Percentiles rank a stretch among this genome's conserved stretches.
Evolutionary conservation across 768 basidiomycete species (phyloP).

Genomic region (Termitomyces sp.): DNA sequence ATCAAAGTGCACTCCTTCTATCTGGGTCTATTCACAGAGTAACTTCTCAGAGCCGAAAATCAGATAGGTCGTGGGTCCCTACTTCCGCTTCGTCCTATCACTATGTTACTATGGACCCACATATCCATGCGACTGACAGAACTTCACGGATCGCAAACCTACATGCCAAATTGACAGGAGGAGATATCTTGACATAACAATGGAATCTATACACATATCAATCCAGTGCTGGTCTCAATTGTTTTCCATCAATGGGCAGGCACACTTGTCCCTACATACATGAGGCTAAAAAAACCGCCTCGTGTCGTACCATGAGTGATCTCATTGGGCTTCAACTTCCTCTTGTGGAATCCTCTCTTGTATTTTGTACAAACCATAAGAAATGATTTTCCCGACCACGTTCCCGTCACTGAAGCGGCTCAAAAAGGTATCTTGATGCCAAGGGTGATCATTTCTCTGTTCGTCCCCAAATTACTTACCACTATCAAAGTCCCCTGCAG

Average conservation of each 20-base stretch:
- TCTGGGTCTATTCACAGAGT: too few relatives aligned
- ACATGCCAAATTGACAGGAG: neutral
- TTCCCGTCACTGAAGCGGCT: neutral
- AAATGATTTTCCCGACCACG: neutral
- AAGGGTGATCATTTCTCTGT: neutral
- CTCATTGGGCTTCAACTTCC: constrained; percentile 5
- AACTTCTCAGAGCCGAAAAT: too few relatives aligned
- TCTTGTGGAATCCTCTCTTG: constrained; percentile 3
- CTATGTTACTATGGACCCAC: neutral
- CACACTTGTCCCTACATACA: constrained; percentile 8
- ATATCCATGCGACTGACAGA: neutral
- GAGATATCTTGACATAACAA: constrained; percentile 2
- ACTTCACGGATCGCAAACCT: neutral
- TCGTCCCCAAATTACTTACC: neutral
- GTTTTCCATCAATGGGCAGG: constrained; percentile 9
- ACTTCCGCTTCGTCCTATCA: neutral
- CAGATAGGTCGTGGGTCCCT: neutral
- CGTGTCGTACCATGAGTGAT: constrained; percentile 1
- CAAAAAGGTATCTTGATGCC: constrained; percentile 6
- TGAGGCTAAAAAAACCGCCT: constrained; percentile 1
- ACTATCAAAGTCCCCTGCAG: neutral
- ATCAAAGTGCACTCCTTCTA: too few relatives aligned
- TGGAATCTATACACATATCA: neutral
- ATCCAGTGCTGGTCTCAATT: neutral
- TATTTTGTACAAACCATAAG: neutral